These are phyloP conservation scores for Botrytis deweyae DNA, from an alignment of 2,329 filamentous ascomycete genomes.

Conservation along the genomic window DNA sequence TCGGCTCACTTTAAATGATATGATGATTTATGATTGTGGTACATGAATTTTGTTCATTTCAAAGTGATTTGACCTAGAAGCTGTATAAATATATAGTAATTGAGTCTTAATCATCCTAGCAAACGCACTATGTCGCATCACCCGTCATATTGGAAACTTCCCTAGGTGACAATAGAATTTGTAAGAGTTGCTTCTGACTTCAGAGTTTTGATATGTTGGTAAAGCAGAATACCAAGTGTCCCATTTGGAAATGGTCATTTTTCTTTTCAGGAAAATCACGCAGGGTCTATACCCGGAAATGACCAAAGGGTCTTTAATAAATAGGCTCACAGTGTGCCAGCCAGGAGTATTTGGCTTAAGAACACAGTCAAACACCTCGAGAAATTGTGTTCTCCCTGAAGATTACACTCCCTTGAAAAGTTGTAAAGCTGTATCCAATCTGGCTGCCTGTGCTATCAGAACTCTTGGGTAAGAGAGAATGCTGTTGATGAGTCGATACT, in stretches of 20 bases:
- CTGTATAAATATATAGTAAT: no score
- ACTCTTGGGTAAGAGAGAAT: not conserved
- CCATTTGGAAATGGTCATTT: not conserved
- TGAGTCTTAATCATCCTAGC: no score
- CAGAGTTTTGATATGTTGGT: not conserved
- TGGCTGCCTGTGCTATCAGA: not conserved
- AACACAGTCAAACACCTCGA: not conserved
- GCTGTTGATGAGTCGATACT: not conserved
- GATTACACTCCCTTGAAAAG: not conserved
- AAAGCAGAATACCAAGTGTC: not conserved
- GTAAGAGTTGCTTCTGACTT: not conserved
- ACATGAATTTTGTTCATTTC: no score
- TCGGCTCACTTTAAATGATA: no score
- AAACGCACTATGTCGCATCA: no score
- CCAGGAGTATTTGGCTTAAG: no score
- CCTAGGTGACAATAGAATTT: no score
- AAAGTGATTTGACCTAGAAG: no score
- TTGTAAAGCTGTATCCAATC: not conserved
- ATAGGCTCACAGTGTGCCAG: no score
- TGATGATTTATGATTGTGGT: no score
- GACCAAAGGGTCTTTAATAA: not conserved
- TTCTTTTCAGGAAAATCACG: not conserved
- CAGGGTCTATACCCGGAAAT: no score
- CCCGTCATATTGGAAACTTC: no score
- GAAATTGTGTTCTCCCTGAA: not conserved